These are phyloP conservation scores for Moricandia arvensis DNA, from an alignment of 345 rosid genomes.

Conservation along the genomic window DNA sequence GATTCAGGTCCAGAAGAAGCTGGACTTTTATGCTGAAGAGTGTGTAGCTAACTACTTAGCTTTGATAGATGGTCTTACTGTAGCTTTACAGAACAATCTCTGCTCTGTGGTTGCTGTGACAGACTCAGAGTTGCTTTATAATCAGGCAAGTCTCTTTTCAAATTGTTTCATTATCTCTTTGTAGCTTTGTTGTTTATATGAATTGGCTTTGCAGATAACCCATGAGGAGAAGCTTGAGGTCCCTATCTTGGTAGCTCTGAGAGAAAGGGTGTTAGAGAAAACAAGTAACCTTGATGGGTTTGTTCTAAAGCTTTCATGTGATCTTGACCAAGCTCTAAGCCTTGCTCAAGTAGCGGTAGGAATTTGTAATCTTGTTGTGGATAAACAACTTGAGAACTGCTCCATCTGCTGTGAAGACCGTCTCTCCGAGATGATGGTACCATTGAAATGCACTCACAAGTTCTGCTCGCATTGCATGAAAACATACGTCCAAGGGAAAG, in stretches of 20 bases:
- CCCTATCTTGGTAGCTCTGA: constrained; percentile 70
- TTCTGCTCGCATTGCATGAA: constrained; percentile 96
- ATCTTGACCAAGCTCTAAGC: constrained; percentile 59
- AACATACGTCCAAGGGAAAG: constrained; percentile 77
- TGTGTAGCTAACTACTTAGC: constrained; percentile 85
- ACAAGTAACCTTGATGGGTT: constrained; percentile 62
- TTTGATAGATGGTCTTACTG: constrained; percentile 77
- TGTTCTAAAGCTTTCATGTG: constrained; percentile 33
- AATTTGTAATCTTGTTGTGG: constrained; percentile 46
- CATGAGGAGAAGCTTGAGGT: constrained; percentile 57
- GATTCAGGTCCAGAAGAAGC: constrained; percentile 87
- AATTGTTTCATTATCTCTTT: not conserved
- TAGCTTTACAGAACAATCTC: constrained; percentile 61
- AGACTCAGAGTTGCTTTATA: constrained; percentile 60
- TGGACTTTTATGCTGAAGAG: constrained; percentile 75
- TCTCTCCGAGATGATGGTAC: constrained; percentile 64
- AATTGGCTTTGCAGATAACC: constrained; percentile 51
- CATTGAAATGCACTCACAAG: constrained; percentile 81
- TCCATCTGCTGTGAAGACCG: constrained; percentile 88
- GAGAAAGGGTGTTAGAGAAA: constrained; percentile 72
- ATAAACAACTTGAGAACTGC: constrained; percentile 53
- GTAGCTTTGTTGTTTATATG: not conserved
- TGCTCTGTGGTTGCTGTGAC: constrained; percentile 72
- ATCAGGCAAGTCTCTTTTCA: constrained; percentile 53
- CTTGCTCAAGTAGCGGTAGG: constrained; percentile 88